Percentiles rank a stretch among this genome's conserved stretches.
phyloP scores from a whole-genome alignment of 179 eudicot species.

The Silene vulgaris region DNA sequence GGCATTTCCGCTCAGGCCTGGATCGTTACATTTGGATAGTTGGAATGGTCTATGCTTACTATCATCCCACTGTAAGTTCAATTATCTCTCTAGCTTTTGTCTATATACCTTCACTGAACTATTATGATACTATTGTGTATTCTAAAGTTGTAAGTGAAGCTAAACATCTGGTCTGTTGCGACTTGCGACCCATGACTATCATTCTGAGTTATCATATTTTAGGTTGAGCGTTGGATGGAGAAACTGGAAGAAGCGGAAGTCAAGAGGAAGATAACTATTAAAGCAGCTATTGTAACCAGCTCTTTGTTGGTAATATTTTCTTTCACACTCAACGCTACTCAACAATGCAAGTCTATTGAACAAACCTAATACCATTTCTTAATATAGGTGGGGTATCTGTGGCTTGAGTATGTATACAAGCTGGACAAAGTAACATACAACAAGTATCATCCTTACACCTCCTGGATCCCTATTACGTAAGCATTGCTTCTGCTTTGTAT shows the following conservation, averaged over 20 bases:
- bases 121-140: neutral
- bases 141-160: neutral
- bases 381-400: slow-evolving; percentile 69
- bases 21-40: slow-evolving; percentile 98
- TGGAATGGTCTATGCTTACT: slow-evolving; percentile 96
- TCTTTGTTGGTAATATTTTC: slow-evolving; percentile 46
- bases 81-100: slow-evolving; percentile 6
- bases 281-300: slow-evolving; percentile 43
- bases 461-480: slow-evolving; percentile 98
- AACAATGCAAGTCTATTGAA: slow-evolving; percentile 9
- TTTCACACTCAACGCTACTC: neutral
- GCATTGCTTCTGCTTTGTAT: slow-evolving; percentile 22
- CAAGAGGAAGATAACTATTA: slow-evolving; percentile 53
- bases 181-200: slow-evolving; percentile 10
- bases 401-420: slow-evolving; percentile 85
- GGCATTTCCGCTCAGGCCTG: slow-evolving; percentile 97
- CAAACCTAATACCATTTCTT: slow-evolving; percentile 18
- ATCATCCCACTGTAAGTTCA: slow-evolving; percentile 73
- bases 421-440: slow-evolving; percentile 81
- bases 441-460: slow-evolving; percentile 88
- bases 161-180: slow-evolving; percentile 4
- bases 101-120: neutral
- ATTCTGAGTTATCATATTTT: slow-evolving; percentile 14
- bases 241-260: slow-evolving; percentile 79
- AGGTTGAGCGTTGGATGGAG: slow-evolving; percentile 99